Base-by-base conservation (phyloP, 2,329 filamentous ascomycete species). In the Cadophora gregata region DNA sequence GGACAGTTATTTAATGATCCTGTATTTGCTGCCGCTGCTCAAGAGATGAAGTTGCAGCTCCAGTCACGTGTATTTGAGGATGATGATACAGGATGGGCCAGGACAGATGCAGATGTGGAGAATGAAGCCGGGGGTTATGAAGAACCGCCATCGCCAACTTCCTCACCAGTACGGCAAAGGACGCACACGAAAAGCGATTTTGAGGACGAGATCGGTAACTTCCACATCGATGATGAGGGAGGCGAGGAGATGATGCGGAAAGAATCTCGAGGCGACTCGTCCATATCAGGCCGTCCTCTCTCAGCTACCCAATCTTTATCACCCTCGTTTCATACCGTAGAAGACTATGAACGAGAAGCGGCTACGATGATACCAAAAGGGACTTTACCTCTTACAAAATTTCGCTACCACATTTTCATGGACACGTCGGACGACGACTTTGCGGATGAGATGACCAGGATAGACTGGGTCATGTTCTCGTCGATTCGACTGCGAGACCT, bases 401-500 rank as follows among this genome's bases (percentile, higher is more conserved):
- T 90, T 50, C 91, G 96, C 67, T 99, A 96, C 84, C 93, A 94
- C 71, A 88, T 91, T 61, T 92, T 98, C 71, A 97, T 98, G 90
- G 91, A 92, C 42, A 90, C 90, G 27, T 85, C 91, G 0, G 91
- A 96, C 62, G 92, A 97, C 68, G 88, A 93, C 59, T 90, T 98
- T 71, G 95, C 95, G 19, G 90, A 91, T 67, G 96, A 99, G 78
- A 86, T 99, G 75, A 98, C 96, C 4, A 86, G 95, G 68, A 97
- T 99, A 64, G 96, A 99, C 80, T 98, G 95, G 95, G 89, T 96
- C 78, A 96, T 98, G 91, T 98, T 97, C 78, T 96, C 92, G 62
- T 94, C 93, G 0, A 97, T 98, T 69, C 89, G 93, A 29, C 92
- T 97, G 64, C 92, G 96, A 66, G 96, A 99, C 79, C 88, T 98